Evolutionary conservation across 305 asterid genomes (phyloP).

Genomic region (Fraxinus xanthoxyloides): DNA sequence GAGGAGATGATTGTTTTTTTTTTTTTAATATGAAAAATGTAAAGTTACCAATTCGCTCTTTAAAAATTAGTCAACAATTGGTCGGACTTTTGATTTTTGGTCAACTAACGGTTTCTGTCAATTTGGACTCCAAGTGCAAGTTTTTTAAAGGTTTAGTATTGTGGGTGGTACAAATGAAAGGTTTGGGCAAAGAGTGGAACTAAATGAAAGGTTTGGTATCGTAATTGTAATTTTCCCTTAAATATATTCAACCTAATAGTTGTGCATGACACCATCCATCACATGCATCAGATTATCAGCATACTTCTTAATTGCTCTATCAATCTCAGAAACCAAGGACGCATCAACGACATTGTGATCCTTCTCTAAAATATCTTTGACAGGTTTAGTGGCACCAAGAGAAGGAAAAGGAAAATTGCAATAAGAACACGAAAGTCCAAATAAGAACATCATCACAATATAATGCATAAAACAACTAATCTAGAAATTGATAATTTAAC

Average conservation of each 20-base stretch:
- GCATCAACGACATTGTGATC: constrained; percentile 35
- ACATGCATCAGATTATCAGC: constrained; percentile 73
- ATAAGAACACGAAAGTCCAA: not conserved
- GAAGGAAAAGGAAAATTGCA: not conserved
- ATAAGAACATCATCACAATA: not conserved
- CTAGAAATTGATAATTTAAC: not conserved
- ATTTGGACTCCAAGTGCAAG: no score
- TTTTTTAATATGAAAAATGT: no score
- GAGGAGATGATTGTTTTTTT: no score
- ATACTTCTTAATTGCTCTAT: constrained; percentile 65
- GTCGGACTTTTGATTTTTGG: no score
- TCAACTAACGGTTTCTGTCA: no score
- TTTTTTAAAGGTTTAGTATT: no score
- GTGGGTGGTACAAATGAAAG: no score
- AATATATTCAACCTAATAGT: constrained; percentile 26
- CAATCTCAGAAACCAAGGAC: constrained; percentile 65
- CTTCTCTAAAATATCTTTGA: constrained; percentile 38
- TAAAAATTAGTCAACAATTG: no score
- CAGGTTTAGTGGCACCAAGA: constrained; percentile 30
- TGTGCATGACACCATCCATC: constrained; percentile 71
- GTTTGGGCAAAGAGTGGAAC: no score
- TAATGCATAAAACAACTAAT: not conserved
- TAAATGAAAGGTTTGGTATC: no score
- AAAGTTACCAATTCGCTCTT: no score
- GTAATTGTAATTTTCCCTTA: no score